Base-by-base conservation (phyloP, 306 rosid species). In the Lathyrus tuberosus region DNA sequence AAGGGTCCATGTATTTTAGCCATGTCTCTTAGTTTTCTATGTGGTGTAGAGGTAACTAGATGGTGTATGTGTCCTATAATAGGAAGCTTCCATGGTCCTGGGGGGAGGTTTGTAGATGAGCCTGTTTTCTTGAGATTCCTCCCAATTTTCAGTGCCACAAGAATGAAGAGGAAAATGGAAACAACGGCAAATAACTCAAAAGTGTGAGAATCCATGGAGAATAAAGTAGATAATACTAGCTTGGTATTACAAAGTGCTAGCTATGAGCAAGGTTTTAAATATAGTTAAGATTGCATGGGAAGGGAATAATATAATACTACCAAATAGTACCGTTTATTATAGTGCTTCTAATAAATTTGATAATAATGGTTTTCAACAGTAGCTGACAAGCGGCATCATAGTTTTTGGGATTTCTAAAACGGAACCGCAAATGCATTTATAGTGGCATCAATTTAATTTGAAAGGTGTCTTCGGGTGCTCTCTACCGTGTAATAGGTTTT, bases 81-180 rank as follows among this genome's bases (percentile, higher is more conserved):
- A 14, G 79, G 79, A 20, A 65, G 20, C 51, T 74, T 74, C 79
- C 79, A 66, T 56, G 78, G 78, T 0, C 78, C 78, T 12, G 79
- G 73, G 0, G 73, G 73, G 24, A 46, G 10, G 0, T 75, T 75
- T 44, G 2, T 31, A 10, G 51, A 14, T 65, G 71, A 17, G 1
- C 13, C 2, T 0, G 10, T 31, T 20, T 20, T 44, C 26, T 65
- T 74, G 1, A 53, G 17, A 41, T 65, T 74, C 28, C 2, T 43
- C 6, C 33, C 18, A 4, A 31, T 16, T 56, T 13, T 56, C 14
- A 56, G 3, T 43, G 42, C 67, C 11, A 44, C 26, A 8, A 65
- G 2, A 53, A 47, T 15, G 17, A 58, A 47, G 63, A 75, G 33
- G 38, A 58, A 35, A 47, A 35, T 26, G 7, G 24, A 47, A 26